A percentile compares a stretch with the other conserved stretches of the same genome.
Conservation (phyloP, 345 rosid species). For the Clarkia xantiana region DNA sequence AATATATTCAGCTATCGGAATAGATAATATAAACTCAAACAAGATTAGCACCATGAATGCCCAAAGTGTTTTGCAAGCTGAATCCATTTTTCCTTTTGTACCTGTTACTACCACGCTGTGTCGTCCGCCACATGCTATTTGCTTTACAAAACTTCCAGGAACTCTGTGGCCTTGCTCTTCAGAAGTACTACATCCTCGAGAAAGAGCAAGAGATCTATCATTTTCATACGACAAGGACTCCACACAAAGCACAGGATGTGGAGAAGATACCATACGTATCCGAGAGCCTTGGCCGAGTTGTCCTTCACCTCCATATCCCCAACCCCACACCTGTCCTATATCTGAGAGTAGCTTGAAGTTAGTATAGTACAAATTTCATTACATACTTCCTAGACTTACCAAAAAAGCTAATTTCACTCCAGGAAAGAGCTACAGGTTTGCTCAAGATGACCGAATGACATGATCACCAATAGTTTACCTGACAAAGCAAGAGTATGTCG, state of each 20-base stretch:
- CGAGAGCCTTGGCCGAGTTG: slow-evolving; percentile 98
- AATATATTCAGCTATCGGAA: too few species aligned
- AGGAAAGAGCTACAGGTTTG: background rate
- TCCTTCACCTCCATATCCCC: slow-evolving; percentile 99
- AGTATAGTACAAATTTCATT: slow-evolving; percentile 20
- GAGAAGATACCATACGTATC: slow-evolving; percentile 83
- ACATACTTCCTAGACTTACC: slow-evolving; percentile 10
- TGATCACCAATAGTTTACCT: slow-evolving; percentile 28
- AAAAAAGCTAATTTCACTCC: background rate
- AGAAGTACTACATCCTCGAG: slow-evolving; percentile 40
- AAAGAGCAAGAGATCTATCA: slow-evolving; percentile 31
- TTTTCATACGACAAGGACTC: slow-evolving; percentile 47
- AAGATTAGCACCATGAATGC: background rate
- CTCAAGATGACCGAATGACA: slow-evolving; percentile 7
- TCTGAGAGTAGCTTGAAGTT: slow-evolving; percentile 46
- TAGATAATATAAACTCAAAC: background rate
- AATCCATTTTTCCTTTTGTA: slow-evolving; percentile 6
- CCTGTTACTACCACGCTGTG: slow-evolving; percentile 95
- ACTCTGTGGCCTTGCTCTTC: slow-evolving; percentile 44
- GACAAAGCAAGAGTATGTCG: slow-evolving; percentile 91
- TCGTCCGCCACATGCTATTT: slow-evolving; percentile 90
- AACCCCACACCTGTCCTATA: slow-evolving; percentile 97
- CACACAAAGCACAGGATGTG: slow-evolving; percentile 72
- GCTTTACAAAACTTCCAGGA: slow-evolving; percentile 79
- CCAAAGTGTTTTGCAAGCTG: background rate